phyloP scores from a whole-genome alignment of 139 green algal genomes.

The Closterium sp. region DNA sequence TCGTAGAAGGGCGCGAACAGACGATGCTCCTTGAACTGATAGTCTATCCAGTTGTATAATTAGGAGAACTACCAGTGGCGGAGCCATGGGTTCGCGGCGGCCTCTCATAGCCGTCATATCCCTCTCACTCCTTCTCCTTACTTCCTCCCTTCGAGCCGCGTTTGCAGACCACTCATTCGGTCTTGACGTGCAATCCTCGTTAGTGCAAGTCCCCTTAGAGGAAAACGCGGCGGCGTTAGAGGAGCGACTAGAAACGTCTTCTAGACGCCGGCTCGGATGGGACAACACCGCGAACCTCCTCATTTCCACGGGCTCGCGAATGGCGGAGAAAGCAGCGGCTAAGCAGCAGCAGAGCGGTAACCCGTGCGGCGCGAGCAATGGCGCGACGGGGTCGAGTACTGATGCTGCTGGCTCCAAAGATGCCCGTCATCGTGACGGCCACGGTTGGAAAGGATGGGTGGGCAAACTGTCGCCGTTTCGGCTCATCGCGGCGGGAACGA shows the following conservation, averaged over 20 bases:
- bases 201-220: no score
- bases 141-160: not conserved
- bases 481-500: not conserved
- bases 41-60: not conserved
- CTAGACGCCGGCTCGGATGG: not conserved
- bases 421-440: not conserved
- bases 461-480: not conserved
- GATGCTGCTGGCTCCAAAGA: not conserved
- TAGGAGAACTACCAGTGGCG: not conserved
- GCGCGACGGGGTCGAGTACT: not conserved
- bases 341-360: not conserved
- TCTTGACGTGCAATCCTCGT: no score
- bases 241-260: not conserved
- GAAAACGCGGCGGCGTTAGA: not conserved
- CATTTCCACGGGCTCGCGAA: not conserved
- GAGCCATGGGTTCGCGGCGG: not conserved
- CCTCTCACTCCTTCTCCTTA: not conserved
- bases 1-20: not conserved
- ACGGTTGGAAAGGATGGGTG: not conserved
- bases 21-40: not conserved
- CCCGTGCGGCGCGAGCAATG: not conserved
- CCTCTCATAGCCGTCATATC: not conserved
- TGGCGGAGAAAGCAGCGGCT: not conserved
- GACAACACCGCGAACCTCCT: not conserved
- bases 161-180: not conserved